These are phyloP conservation scores for Tagetes erecta DNA, from an alignment of 129 eudicot genomes.

Conservation along the genomic window DNA sequence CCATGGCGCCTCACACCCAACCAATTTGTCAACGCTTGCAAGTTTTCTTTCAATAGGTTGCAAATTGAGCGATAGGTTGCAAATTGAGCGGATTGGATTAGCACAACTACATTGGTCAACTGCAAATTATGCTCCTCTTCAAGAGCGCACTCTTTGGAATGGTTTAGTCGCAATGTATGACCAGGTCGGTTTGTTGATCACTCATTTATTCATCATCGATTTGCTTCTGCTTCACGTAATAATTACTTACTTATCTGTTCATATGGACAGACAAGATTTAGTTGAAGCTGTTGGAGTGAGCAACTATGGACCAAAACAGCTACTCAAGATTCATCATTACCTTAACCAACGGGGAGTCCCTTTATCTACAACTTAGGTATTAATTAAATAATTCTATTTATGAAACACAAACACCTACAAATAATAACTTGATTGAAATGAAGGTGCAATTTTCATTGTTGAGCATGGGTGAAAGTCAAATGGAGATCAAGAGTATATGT, in stretches of 20 bases:
- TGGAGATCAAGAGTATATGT: constrained; percentile 74
- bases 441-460: constrained; percentile 92
- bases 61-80: background rate
- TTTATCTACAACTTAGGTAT: constrained; percentile 85
- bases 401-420: too few relatives aligned
- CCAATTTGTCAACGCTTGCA: constrained; percentile 95
- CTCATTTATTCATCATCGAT: background rate
- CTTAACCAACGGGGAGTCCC: constrained; percentile 88
- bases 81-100: constrained; percentile 86
- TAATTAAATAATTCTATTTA: too few relatives aligned
- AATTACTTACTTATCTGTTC: too few relatives aligned
- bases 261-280: constrained; percentile 53
- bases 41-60: constrained; percentile 82
- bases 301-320: constrained; percentile 96
- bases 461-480: constrained; percentile 85
- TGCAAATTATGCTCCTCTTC: constrained; percentile 94
- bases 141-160: constrained; percentile 95
- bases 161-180: constrained; percentile 99
- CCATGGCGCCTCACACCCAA: constrained; percentile 99
- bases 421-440: background rate
- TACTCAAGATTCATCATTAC: constrained; percentile 70
- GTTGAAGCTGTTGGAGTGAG: constrained; percentile 97
- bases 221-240: too few relatives aligned
- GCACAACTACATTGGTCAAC: constrained; percentile 99
- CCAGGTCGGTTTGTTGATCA: constrained; percentile 55